These are phyloP conservation scores for Tetrahymena thermophila DNA, from an alignment of 73 alveolate species.

Conservation along the genomic window DNA sequence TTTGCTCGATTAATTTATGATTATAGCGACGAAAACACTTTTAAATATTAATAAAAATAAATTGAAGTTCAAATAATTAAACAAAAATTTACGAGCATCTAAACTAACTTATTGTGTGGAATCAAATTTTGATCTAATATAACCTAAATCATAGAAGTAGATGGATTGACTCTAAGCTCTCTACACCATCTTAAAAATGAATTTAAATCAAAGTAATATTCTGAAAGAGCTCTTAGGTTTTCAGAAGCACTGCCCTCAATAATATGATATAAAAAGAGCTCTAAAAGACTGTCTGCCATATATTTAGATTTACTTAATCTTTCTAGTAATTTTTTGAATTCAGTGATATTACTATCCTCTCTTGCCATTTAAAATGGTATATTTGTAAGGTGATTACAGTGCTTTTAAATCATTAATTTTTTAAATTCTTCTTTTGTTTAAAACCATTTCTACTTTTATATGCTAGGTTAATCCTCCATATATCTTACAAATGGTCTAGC, in stretches of 20 bases:
- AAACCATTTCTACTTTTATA: background rate
- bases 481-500: background rate
- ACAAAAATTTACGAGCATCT: background rate
- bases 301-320: background rate
- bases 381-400: background rate
- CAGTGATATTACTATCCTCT: background rate
- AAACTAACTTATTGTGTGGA: background rate
- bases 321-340: background rate
- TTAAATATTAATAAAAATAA: background rate
- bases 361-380: background rate
- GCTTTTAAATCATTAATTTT: background rate
- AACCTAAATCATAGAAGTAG: background rate
- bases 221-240: background rate
- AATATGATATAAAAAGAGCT: background rate
- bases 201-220: background rate
- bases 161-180: background rate
- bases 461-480: background rate
- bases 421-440: background rate
- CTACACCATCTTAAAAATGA: background rate
- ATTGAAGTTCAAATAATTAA: background rate
- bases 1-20: background rate
- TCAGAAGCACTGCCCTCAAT: background rate
- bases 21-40: background rate
- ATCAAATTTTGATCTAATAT: background rate
- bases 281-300: background rate